Percentiles rank a stretch among this genome's conserved stretches.
These are phyloP conservation scores for Histomonas meleagridis DNA, from an alignment of 208 protist species.

Conservation along the genomic window DNA sequence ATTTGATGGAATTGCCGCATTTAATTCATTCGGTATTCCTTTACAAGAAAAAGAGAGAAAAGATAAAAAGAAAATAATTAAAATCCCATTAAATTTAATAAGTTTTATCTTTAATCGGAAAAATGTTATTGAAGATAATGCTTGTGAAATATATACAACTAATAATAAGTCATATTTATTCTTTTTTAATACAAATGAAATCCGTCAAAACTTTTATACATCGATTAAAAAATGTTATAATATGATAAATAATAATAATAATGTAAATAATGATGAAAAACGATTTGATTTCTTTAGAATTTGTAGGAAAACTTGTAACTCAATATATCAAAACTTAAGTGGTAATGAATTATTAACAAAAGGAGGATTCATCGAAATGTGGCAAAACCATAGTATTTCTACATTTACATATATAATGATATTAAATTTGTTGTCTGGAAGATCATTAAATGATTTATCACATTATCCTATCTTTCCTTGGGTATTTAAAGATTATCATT, in stretches of 20 bases:
- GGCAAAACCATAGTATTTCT: background rate
- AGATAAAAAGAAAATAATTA: too few relatives aligned
- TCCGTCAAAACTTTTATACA: background rate
- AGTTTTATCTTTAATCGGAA: background rate
- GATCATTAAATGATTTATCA: constrained; percentile 11
- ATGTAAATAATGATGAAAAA: background rate
- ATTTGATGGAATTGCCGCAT: background rate
- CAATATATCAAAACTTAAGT: background rate
- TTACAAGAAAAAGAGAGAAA: background rate
- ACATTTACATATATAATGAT: background rate
- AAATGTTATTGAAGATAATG: background rate
- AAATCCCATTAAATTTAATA: background rate
- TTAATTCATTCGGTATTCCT: background rate
- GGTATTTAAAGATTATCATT: background rate
- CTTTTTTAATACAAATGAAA: background rate
- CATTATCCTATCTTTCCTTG: constrained; percentile 24
- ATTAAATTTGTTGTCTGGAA: background rate
- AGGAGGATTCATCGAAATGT: background rate
- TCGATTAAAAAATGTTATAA: background rate
- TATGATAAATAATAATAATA: background rate
- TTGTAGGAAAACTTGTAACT: background rate
- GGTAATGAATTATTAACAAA: background rate
- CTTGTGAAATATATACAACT: background rate
- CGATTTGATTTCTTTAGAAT: background rate
- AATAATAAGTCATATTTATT: background rate